Base-by-base conservation (phyloP, 352 stramenopile species). In the Globisporangium barbulae region DNA sequence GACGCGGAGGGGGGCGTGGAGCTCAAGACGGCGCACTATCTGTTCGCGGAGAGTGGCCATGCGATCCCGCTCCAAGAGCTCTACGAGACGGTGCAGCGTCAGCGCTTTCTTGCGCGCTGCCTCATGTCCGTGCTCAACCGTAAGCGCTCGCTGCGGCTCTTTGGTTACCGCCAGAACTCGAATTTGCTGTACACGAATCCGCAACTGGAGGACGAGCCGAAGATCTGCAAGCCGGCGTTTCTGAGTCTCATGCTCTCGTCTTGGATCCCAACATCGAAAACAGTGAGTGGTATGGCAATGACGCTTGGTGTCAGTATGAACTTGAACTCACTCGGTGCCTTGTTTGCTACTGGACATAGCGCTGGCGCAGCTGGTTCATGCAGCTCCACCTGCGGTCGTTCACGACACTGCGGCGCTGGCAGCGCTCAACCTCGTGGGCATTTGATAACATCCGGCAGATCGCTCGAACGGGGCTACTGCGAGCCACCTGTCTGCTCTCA, bases 101-200 rank as follows among this genome's bases (percentile, higher is more conserved):
- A 84, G 48, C 73, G 78, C 0, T 59, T 75, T 3, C 63, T 82
- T 22, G 67, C 71, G 42, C 70, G 67, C 19, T 90, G 81, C 48
- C 65, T 87, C 42, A 70, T 72, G 6, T 73, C 60, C 15, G 67
- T 90, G 35, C 70, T 71, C 0, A 69, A 72, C 7, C 52, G 73
- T 4, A 92, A 90, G 49, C 72, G 74, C n/a, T 73, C 79, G 3
- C 61, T 90, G 28, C 65, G 78, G 13, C 49, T 90, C 35, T 92
- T 92, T 71, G 83, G 83, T 19, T 90, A 90, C 59, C 71, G 67
- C 41, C 83, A 92, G 45, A 74, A 77, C 44, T 83, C 79, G 5
- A 52, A 60, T 5, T 21, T 88, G 3, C 59, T 70, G 28, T 72
- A 81, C 68, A 74, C 61, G 28, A 78, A 71, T 5, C 65, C 74